Percentiles rank a stretch among this genome's conserved stretches.
These are phyloP conservation scores for Suillus alpinus DNA, from an alignment of 768 basidiomycete species.

Conservation along the genomic window DNA sequence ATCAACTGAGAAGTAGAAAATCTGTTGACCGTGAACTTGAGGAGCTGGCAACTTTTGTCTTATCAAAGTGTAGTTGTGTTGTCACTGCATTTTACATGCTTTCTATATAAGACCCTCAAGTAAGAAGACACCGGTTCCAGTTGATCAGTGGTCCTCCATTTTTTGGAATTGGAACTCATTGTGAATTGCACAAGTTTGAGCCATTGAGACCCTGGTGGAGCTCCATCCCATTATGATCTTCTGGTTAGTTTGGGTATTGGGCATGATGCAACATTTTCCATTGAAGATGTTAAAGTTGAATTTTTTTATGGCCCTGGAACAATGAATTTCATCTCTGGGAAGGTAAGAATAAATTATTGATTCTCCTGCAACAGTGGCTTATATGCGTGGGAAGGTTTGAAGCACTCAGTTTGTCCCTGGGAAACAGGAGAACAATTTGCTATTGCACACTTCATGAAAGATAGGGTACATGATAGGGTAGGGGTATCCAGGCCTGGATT, in stretches of 20 bases:
- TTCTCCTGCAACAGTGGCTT: constrained; percentile 2
- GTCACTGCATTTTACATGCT: no score
- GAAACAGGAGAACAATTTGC: neutral
- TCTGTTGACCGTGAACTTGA: no score
- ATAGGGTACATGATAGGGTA: neutral
- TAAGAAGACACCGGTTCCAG: no score
- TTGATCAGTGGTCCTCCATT: constrained; percentile 3
- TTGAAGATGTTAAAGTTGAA: neutral
- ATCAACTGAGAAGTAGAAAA: no score
- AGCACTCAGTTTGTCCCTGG: neutral
- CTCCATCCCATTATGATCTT: constrained; percentile 2
- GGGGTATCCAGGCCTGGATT: neutral
- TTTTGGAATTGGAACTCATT: constrained; percentile 5
- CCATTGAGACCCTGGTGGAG: neutral
- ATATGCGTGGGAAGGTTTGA: neutral
- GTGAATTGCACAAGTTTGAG: neutral
- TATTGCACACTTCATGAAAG: neutral
- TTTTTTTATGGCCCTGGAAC: neutral
- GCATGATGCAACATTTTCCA: neutral
- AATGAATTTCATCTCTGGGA: neutral
- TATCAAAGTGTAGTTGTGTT: no score
- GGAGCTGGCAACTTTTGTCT: no score
- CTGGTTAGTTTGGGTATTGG: constrained; percentile 8
- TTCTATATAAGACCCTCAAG: no score
- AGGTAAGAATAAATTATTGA: neutral